These are phyloP conservation scores for Atkinsonella texensis DNA, from an alignment of 2,329 filamentous ascomycete species.

Conservation along the genomic window DNA sequence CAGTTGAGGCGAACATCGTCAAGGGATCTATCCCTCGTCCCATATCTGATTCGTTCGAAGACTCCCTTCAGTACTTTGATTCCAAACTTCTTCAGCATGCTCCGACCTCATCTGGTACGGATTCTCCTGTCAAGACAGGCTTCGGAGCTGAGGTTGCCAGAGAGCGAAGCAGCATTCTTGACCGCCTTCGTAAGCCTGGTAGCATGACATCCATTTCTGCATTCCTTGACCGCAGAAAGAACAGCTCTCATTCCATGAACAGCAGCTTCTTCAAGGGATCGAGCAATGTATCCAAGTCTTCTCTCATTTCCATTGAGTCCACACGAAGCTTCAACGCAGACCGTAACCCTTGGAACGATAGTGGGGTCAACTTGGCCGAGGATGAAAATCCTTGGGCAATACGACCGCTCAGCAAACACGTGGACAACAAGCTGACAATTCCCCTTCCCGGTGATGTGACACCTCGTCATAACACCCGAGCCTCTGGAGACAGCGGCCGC, in stretches of 20 bases:
- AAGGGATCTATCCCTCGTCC: slow-evolving; percentile 95
- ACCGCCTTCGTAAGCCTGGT: slow-evolving; percentile 85
- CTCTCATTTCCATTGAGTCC: slow-evolving; percentile 90
- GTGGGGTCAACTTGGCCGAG: slow-evolving; percentile 84
- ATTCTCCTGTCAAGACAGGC: slow-evolving; percentile 76
- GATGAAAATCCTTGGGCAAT: slow-evolving; percentile 61
- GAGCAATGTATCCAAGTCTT: slow-evolving; percentile 84
- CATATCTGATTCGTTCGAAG: slow-evolving; percentile 97
- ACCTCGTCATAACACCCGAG: slow-evolving; percentile 70
- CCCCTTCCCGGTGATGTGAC: slow-evolving; percentile 70
- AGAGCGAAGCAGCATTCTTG: slow-evolving; percentile 75
- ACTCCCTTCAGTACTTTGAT: slow-evolving; percentile 92
- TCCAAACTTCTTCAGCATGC: slow-evolving; percentile 93
- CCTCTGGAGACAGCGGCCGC: slow-evolving; percentile 82
- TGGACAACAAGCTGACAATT: slow-evolving; percentile 49
- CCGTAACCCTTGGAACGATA: slow-evolving; percentile 97
- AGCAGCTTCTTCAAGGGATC: slow-evolving; percentile 86
- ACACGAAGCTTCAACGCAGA: slow-evolving; percentile 82
- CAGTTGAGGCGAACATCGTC: slow-evolving; percentile 77
- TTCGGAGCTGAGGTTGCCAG: slow-evolving; percentile 73
- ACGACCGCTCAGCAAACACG: slow-evolving; percentile 53
- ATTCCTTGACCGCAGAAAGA: slow-evolving; percentile 93
- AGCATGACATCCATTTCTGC: slow-evolving; percentile 91
- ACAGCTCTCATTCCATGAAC: slow-evolving; percentile 73
- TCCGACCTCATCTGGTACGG: slow-evolving; percentile 64